phyloP scores from a whole-genome alignment of 345 rosid species.

The Hibiscus syriacus region DNA sequence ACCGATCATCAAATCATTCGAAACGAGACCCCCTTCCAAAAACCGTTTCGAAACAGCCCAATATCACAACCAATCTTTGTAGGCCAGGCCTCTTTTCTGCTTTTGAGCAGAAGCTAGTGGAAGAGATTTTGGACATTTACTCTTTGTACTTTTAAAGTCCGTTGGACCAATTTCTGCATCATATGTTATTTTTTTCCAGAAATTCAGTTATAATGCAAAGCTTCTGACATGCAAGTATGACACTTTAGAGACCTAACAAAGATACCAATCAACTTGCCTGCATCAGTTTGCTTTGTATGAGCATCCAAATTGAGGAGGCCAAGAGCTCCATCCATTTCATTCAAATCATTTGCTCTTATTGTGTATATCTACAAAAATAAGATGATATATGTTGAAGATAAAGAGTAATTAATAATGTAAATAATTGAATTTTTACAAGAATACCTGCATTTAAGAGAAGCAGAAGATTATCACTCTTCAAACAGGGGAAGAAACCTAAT shows the following conservation, averaged over 20 bases:
- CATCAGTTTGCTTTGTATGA: conserved; percentile 32
- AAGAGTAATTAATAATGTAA: neutral
- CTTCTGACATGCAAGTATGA: conserved; percentile 5
- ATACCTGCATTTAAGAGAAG: neutral
- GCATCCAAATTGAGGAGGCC: conserved; percentile 68
- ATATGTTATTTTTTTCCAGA: conserved; percentile 7
- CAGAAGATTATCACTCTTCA: neutral
- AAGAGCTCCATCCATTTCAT: conserved; percentile 62
- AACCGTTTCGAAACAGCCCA: no score
- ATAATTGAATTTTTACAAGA: neutral
- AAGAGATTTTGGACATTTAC: conserved; percentile 45
- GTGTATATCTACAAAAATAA: conserved; percentile 42
- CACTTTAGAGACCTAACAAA: conserved; percentile 5
- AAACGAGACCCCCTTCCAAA: no score
- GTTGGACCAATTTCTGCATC: conserved; percentile 17
- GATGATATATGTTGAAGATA: conserved; percentile 3
- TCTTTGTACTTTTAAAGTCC: conserved; percentile 23
- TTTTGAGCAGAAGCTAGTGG: conserved; percentile 36
- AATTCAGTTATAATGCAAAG: conserved; percentile 12
- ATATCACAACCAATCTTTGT: conserved; percentile 10
- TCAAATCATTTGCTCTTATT: conserved; percentile 48
- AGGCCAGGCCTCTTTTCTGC: conserved; percentile 29
- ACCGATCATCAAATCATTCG: no score
- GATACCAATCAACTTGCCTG: conserved; percentile 28
- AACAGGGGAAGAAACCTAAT: neutral